phyloP scores from a whole-genome alignment of 2,329 filamentous ascomycete species.

The Talaromyces sp. region DNA sequence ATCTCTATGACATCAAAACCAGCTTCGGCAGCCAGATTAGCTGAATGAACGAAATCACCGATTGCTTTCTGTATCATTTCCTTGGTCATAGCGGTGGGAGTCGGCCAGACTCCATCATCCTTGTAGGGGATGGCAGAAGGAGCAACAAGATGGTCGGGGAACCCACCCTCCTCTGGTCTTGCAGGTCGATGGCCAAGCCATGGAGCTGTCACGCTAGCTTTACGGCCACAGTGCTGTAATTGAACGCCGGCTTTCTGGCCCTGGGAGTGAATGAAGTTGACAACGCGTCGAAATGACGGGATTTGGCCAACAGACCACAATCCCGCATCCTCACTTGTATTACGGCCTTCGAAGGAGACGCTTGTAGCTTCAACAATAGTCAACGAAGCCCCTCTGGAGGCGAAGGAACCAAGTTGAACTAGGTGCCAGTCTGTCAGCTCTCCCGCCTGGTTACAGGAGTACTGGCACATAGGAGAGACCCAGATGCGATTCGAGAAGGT shows the following conservation, averaged over 20 bases:
- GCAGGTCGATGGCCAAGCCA: neutral
- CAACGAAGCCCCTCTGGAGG: neutral
- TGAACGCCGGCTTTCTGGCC: neutral
- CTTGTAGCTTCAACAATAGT: neutral
- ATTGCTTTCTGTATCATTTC: neutral
- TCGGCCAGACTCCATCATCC: neutral
- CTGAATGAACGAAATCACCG: neutral
- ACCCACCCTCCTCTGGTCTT: neutral
- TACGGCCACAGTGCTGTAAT: neutral
- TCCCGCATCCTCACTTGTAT: neutral
- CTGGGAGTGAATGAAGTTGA: neutral
- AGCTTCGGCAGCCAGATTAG: slow-evolving; percentile 36
- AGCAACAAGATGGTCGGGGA: neutral
- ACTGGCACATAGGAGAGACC: slow-evolving; percentile 1
- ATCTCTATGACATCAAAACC: slow-evolving; percentile 53
- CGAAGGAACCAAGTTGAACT: neutral
- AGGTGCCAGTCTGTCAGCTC: slow-evolving; percentile 1
- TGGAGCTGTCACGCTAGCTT: neutral
- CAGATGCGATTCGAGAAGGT: neutral
- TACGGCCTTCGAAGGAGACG: neutral
- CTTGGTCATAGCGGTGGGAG: slow-evolving; percentile 3
- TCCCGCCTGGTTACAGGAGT: neutral
- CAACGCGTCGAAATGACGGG: neutral
- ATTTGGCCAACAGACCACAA: neutral
- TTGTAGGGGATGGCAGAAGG: slow-evolving; percentile 1